Evolutionary conservation across 768 basidiomycete genomes (phyloP).

Genomic region (Podaxis rugospora): DNA sequence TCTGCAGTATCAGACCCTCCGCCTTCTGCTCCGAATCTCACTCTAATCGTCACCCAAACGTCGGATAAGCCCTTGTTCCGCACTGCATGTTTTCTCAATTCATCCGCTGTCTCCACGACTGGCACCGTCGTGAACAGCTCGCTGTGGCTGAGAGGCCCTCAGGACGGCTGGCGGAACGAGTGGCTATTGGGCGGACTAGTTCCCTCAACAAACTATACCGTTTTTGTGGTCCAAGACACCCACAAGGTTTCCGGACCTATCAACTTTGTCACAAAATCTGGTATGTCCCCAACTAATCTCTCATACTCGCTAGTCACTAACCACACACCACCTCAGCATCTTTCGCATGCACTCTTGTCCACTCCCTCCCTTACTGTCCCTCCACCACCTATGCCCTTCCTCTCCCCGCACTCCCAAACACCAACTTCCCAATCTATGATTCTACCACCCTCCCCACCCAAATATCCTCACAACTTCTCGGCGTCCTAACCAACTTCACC

Average conservation of each 20-base stretch:
- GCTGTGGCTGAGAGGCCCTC: constrained; percentile 50
- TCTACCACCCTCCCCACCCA: background rate
- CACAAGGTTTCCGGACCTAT: constrained; percentile 63
- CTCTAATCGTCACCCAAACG: constrained; percentile 53
- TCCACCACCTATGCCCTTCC: constrained; percentile 66
- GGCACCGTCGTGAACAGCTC: constrained; percentile 39
- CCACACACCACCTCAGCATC: constrained; percentile 28
- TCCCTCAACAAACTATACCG: constrained; percentile 51
- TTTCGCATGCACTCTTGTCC: constrained; percentile 67
- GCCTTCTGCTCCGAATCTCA: constrained; percentile 41
- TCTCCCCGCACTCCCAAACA: constrained; percentile 43
- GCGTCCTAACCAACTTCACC: constrained; percentile 70
- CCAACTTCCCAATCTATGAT: constrained; percentile 7
- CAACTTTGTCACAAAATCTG: constrained; percentile 70
- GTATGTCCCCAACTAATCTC: no score
- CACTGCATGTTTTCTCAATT: constrained; percentile 55
- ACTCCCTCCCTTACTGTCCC: constrained; percentile 75
- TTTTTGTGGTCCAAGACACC: constrained; percentile 54
- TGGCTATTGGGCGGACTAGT: constrained; percentile 59
- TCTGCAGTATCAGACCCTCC: constrained; percentile 38
- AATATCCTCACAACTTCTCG: constrained; percentile 43
- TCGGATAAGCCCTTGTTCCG: constrained; percentile 38
- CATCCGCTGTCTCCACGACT: constrained; percentile 20
- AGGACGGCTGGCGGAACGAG: constrained; percentile 61
- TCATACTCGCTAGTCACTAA: no score